phyloP scores from a whole-genome alignment of 257 asterid genomes.

The Solanum chiquidenum region DNA sequence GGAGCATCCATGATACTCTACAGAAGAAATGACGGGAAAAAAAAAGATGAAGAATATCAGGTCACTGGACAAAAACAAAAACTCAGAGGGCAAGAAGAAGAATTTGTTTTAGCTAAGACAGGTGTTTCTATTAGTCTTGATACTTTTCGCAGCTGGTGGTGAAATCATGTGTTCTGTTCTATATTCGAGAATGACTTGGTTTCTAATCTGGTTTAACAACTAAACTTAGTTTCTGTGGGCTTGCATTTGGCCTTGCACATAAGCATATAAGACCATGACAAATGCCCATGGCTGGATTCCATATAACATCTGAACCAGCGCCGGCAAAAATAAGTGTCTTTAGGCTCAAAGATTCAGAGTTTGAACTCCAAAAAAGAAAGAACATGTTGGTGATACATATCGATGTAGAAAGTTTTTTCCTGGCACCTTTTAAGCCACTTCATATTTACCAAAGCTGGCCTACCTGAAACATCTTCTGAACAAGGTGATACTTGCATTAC shows the following conservation, averaged over 20 bases:
- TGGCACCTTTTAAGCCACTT: not conserved
- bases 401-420: not conserved
- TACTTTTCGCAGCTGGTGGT: not conserved
- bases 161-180: not conserved
- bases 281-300: not conserved
- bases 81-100: not conserved
- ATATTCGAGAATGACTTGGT: not conserved
- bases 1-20: not conserved
- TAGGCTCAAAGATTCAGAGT: not conserved
- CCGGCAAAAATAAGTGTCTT: not conserved
- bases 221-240: not conserved
- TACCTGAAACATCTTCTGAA: not conserved
- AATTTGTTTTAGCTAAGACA: not conserved
- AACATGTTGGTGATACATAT: not conserved
- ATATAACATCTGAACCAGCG: not conserved
- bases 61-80: not conserved
- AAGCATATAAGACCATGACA: not conserved
- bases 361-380: not conserved
- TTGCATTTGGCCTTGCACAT: not conserved
- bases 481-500: not conserved
- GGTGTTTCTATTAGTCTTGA: not conserved
- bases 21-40: not conserved
- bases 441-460: not conserved
- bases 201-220: not conserved
- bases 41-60: not conserved